These are phyloP conservation scores for Ustilago loliicola DNA, from an alignment of 1,284 basidiomycete species.

Conservation along the genomic window DNA sequence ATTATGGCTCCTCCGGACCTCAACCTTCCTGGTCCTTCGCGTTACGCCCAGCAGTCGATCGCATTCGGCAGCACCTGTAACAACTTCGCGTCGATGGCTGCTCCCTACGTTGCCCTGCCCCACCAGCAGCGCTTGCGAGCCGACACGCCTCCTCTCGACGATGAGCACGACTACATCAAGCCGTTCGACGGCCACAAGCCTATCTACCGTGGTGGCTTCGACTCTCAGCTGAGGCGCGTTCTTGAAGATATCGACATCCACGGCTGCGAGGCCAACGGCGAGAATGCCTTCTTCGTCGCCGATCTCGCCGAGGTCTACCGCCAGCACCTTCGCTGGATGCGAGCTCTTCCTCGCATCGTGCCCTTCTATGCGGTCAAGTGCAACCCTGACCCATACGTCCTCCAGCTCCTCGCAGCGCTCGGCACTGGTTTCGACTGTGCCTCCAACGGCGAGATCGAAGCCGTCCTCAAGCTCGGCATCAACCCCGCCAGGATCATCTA, in stretches of 20 bases:
- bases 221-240: slow-evolving; percentile 57
- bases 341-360: slow-evolving; percentile 80
- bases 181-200: slow-evolving; percentile 50
- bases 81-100: slow-evolving; percentile 42
- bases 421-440: slow-evolving; percentile 98
- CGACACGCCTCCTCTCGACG: slow-evolving; percentile 52
- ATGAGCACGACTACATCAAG: slow-evolving; percentile 50
- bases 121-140: slow-evolving; percentile 51
- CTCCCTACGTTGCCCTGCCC: slow-evolving; percentile 42
- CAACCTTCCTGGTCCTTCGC: slow-evolving; percentile 34
- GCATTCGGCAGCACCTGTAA: slow-evolving; percentile 26
- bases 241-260: slow-evolving; percentile 70
- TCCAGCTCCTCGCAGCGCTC: slow-evolving; percentile 88
- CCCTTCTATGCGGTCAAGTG: slow-evolving; percentile 95
- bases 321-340: slow-evolving; percentile 87
- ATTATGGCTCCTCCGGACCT: slow-evolving; percentile 20
- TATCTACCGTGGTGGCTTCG: slow-evolving; percentile 61
- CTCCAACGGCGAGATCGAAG: slow-evolving; percentile 92
- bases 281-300: slow-evolving; percentile 95
- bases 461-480: slow-evolving; percentile 80
- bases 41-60: slow-evolving; percentile 36
- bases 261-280: slow-evolving; percentile 77
- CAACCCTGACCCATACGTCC: slow-evolving; percentile 94
- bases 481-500: slow-evolving; percentile 83
- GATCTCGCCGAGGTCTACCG: slow-evolving; percentile 90